Conservation (phyloP, 2,329 filamentous ascomycete species). For the Pseudogymnoascus destructans region DNA sequence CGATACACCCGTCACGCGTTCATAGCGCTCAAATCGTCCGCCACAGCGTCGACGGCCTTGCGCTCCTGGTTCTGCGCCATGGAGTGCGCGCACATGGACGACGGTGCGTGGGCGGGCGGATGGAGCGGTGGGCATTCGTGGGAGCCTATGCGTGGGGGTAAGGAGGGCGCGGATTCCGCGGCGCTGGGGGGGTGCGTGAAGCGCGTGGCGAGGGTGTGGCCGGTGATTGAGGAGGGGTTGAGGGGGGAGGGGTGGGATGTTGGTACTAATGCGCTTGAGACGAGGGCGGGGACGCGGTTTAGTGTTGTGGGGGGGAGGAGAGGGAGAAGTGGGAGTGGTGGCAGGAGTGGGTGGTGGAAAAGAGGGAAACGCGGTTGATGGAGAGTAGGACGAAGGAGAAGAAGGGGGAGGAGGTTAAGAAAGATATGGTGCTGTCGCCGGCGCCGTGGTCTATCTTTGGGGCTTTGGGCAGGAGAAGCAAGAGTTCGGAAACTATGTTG, state of each 20-base stretch:
- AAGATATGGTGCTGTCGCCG: background rate
- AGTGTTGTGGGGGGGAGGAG: background rate
- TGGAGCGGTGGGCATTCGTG: background rate
- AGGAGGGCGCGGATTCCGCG: background rate
- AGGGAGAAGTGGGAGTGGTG: background rate
- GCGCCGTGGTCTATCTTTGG: too few relatives aligned
- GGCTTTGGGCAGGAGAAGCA: background rate
- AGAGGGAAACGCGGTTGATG: background rate
- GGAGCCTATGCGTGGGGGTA: background rate
- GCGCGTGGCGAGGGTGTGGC: background rate
- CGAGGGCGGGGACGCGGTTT: slow-evolving; percentile 36
- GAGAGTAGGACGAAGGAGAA: background rate
- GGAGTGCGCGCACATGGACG: slow-evolving; percentile 28
- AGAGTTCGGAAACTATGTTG: background rate
- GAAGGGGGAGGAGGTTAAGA: background rate
- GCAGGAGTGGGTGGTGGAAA: background rate
- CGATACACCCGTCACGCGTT: slow-evolving; percentile 8
- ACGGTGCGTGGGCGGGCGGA: background rate
- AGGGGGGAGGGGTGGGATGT: slow-evolving; percentile 51
- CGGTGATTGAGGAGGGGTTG: slow-evolving; percentile 25
- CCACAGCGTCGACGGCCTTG: slow-evolving; percentile 23
- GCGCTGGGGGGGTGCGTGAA: background rate
- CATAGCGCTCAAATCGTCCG: background rate
- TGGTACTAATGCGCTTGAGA: slow-evolving; percentile 51
- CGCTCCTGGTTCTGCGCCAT: slow-evolving; percentile 51